Base-by-base conservation (phyloP, 2,329 filamentous ascomycete species). In the Colletotrichum chrysophilum region DNA sequence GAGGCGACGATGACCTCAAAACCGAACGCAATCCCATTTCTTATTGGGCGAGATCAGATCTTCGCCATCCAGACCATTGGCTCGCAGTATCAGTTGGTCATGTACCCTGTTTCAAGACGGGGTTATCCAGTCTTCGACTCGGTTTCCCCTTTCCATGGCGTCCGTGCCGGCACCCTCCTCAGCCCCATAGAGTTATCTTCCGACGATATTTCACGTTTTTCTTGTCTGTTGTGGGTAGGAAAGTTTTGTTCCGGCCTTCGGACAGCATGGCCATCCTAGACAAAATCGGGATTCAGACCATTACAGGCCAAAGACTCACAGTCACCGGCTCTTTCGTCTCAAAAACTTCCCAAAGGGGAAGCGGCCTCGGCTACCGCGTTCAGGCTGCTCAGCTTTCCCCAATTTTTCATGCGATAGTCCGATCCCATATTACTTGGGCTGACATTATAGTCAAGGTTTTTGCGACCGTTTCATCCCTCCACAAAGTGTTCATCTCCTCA, bases 21-120 rank as follows among this genome's bases (percentile, higher is more conserved):
- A 38, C 21, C 58, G 65, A 36, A 48, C 65, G 43, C 18, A 7
- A 60, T n/a, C 21, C 56, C 9, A 9, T 21, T 34, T 52, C n/a
- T 60, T 48, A 74, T 68, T 75, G 70, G 64, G 18, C 30, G 64
- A 58, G 48, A 65, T 65, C 73, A 38, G 64, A 69, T 38, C 58
- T 38, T 68, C 21, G 28, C 56, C 58, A 60, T 73, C 58, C 24
- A 60, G 70, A 38, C 38, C 60, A 65, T 16, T 48, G 56, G 58
- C n/a, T 60, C 65, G 21, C 28, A 18, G 70, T 52, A 74, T 74
- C 70, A 69, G 28, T 68, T 66, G 70, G 58, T 66, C 74, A 66
- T 65, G 65, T 69, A 14, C 61, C 64, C 26, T 66, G 74, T 76
- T 76, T 76, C 74, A 74, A 73, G 70, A 76, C 70, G n/a, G 74